Evolutionary conservation across 2,329 filamentous ascomycete species (phyloP).

Genomic region (Scedosporium minutisporum): DNA sequence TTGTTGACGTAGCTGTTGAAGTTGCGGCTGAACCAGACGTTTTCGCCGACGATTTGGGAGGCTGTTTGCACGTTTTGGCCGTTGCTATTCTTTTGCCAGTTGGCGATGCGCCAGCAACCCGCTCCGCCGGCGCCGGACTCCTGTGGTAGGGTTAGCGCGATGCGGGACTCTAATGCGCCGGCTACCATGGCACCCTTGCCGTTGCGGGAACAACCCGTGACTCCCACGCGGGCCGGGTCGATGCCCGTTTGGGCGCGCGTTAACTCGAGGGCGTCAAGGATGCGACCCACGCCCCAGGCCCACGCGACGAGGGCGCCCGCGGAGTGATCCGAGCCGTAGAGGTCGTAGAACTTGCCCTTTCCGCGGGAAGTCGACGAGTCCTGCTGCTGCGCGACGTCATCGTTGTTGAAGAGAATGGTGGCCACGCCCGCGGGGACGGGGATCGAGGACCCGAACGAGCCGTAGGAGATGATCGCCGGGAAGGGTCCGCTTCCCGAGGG

Average conservation of each 20-base stretch:
- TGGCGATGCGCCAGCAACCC: conserved; percentile 50
- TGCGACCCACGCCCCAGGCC: conserved; percentile 39
- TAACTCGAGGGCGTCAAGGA: conserved; percentile 36
- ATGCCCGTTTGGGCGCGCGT: conserved; percentile 27
- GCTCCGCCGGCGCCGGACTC: conserved; percentile 52
- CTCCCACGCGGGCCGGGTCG: conserved; percentile 39
- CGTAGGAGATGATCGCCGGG: conserved; percentile 49
- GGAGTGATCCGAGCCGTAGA: conserved; percentile 33
- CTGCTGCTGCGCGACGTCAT: conserved; percentile 43
- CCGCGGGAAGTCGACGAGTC: conserved; percentile 33
- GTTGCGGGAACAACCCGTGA: conserved; percentile 55
- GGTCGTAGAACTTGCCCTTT: conserved; percentile 47
- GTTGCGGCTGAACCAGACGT: conserved; percentile 51
- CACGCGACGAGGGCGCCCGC: conserved; percentile 32
- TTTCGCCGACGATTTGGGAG: conserved; percentile 47
- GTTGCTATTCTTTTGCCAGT: conserved; percentile 32
- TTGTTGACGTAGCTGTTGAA: conserved; percentile 42
- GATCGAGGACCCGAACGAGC: conserved; percentile 40
- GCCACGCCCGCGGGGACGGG: conserved; percentile 45
- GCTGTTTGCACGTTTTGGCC: conserved; percentile 53
- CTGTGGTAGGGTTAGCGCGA: conserved; percentile 51
- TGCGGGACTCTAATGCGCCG: conserved; percentile 47
- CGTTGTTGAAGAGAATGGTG: conserved; percentile 49
- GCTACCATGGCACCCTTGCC: conserved; percentile 53
- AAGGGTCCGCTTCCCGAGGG: conserved; percentile 15